Percentiles rank a stretch among this genome's conserved stretches.
Conservation (phyloP, 768 basidiomycete species). For the Kwoniella botswanensis region DNA sequence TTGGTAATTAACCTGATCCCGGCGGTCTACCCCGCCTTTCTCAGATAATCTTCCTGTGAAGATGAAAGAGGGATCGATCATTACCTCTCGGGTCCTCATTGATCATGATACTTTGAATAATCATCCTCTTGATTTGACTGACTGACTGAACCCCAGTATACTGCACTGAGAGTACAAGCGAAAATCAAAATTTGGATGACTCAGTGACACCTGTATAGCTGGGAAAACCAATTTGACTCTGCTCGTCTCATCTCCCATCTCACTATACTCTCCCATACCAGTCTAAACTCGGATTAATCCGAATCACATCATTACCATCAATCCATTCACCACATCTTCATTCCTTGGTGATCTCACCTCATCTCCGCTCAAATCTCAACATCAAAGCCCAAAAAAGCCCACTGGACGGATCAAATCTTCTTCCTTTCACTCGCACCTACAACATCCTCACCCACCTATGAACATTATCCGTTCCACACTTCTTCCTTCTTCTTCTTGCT, state of each 20-base stretch:
- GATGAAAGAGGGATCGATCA: slow-evolving; percentile 9
- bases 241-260: too few relatives aligned
- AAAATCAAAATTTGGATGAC: not conserved
- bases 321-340: not conserved
- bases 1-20: not conserved
- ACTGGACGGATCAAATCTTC: not conserved
- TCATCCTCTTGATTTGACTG: not conserved
- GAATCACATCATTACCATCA: slow-evolving; percentile 9
- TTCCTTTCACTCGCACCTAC: not conserved
- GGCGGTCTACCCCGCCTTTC: not conserved
- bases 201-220: not conserved
- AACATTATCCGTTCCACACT: not conserved
- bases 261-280: not conserved
- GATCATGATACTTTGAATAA: not conserved
- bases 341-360: not conserved
- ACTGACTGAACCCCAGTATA: not conserved
- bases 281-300: slow-evolving; percentile 4
- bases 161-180: not conserved
- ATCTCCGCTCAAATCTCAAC: not conserved
- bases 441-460: not conserved
- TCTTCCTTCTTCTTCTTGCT: not conserved
- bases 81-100: slow-evolving; percentile 22
- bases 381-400: not conserved
- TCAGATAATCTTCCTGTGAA: not conserved
- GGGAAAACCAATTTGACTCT: too few relatives aligned